These are phyloP conservation scores for Penicillium taxi DNA, from an alignment of 495 filamentous ascomycete species.

Conservation along the genomic window DNA sequence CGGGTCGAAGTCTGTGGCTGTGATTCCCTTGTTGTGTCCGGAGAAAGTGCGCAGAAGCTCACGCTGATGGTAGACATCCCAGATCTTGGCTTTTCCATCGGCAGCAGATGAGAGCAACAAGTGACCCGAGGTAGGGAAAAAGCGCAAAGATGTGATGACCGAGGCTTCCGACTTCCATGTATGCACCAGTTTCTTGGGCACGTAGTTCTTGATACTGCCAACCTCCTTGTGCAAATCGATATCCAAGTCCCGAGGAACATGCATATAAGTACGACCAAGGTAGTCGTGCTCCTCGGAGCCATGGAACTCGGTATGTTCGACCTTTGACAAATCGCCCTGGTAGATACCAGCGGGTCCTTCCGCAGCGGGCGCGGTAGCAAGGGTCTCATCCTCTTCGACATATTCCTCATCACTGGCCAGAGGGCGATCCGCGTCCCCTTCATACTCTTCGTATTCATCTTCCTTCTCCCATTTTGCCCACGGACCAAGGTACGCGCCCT, in stretches of 20 bases:
- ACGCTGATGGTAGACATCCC: slow-evolving; percentile 83
- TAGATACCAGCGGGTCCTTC: slow-evolving; percentile 55
- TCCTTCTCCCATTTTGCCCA: slow-evolving; percentile 81
- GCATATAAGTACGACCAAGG: slow-evolving; percentile 71
- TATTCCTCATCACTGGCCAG: slow-evolving; percentile 74
- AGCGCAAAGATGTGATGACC: slow-evolving; percentile 74
- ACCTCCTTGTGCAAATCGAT: slow-evolving; percentile 76
- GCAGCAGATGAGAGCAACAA: slow-evolving; percentile 78
- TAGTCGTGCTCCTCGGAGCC: slow-evolving; percentile 81
- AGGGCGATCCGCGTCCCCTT: slow-evolving; percentile 46
- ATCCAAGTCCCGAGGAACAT: slow-evolving; percentile 91
- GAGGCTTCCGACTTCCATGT: slow-evolving; percentile 84
- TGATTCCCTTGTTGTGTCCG: slow-evolving; percentile 84
- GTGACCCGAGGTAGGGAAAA: slow-evolving; percentile 83
- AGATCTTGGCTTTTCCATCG: slow-evolving; percentile 87
- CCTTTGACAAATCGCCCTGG: slow-evolving; percentile 43
- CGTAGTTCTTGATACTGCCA: slow-evolving; percentile 75
- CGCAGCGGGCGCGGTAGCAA: slow-evolving; percentile 43
- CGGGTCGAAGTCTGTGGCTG: slow-evolving; percentile 80
- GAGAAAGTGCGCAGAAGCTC: slow-evolving; percentile 84
- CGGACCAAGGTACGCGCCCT: slow-evolving; percentile 80
- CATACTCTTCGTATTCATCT: slow-evolving; percentile 54
- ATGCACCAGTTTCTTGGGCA: slow-evolving; percentile 87
- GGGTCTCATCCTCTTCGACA: slow-evolving; percentile 52
- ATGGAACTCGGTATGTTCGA: slow-evolving; percentile 83